phyloP scores from a whole-genome alignment of 23 red algal species.

The Rhodosorus marinus region DNA sequence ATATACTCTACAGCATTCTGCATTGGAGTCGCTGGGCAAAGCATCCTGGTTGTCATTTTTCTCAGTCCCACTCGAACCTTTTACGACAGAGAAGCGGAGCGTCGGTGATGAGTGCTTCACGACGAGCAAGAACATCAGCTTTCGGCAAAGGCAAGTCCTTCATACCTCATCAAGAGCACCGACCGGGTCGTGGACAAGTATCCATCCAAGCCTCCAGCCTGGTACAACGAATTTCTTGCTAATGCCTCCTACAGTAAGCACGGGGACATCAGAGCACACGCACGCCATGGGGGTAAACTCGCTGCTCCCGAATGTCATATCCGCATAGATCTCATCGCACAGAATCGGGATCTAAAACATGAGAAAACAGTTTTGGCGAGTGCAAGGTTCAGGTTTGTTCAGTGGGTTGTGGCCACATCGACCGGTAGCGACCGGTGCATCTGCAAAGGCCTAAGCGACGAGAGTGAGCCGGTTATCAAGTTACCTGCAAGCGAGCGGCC shows the following conservation, averaged over 20 bases:
- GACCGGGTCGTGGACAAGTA: slow-evolving; percentile 60
- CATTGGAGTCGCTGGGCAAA: slow-evolving; percentile 40
- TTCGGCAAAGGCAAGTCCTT: no score
- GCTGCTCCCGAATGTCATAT: slow-evolving; percentile 47
- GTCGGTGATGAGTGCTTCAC: no score
- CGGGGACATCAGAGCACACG: slow-evolving; percentile 44
- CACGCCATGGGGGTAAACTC: slow-evolving; percentile 27
- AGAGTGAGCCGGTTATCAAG: no score
- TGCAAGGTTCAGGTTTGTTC: no score
- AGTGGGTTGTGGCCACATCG: no score
- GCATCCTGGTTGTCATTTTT: slow-evolving; percentile 74
- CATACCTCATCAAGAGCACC: slow-evolving; percentile 10
- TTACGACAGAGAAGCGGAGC: no score
- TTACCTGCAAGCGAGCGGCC: slow-evolving; percentile 21
- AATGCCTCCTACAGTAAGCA: slow-evolving; percentile 56
- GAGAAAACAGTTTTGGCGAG: no score
- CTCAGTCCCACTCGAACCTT: slow-evolving; percentile 43
- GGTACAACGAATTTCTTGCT: slow-evolving; percentile 84
- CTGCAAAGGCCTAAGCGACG: no score
- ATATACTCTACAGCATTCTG: no score
- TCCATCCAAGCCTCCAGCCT: slow-evolving; percentile 88
- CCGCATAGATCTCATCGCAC: slow-evolving; percentile 91
- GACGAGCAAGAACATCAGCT: no score
- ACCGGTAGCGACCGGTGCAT: no score
- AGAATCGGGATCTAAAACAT: slow-evolving; percentile 71